Conservation (phyloP, 1,139 yeast genomes). For the Diutina ranongensis region DNA sequence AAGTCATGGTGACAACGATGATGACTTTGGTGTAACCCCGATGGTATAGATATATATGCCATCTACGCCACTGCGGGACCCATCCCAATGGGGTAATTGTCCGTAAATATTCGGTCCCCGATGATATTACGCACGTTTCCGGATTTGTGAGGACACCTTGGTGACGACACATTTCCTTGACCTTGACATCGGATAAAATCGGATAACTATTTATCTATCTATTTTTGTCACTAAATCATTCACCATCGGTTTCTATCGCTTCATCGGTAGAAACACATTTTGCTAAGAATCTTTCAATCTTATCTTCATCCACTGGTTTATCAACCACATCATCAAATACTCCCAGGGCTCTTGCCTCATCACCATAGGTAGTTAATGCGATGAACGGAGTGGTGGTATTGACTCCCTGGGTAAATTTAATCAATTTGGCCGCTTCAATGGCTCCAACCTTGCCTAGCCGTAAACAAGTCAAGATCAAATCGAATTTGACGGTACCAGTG, state of each 20-base stretch:
- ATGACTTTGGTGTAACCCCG: no score
- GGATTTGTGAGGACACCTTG: no score
- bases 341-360: conserved; percentile 49
- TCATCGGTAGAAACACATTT: conserved; percentile 9
- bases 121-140: no score
- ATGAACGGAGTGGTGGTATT: conserved; percentile 72
- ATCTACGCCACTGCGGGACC: no score
- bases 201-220: no score
- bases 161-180: no score
- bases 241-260: conserved; percentile 10
- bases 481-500: conserved; percentile 76
- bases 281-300: conserved; percentile 8
- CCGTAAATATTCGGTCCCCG: no score
- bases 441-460: conserved; percentile 58
- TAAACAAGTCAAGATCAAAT: conserved; percentile 68
- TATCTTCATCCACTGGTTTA: conserved; percentile 47
- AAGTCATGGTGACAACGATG: no score
- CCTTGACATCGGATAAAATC: no score
- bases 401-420: conserved; percentile 64
- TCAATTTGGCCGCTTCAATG: conserved; percentile 65
- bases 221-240: not conserved
- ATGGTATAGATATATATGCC: no score
- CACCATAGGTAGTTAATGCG: conserved; percentile 62
- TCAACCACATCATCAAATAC: conserved; percentile 64
- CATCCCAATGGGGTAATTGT: no score